Evolutionary conservation across 495 filamentous ascomycete genomes (phyloP).

Genomic region (Penicillium angulare): DNA sequence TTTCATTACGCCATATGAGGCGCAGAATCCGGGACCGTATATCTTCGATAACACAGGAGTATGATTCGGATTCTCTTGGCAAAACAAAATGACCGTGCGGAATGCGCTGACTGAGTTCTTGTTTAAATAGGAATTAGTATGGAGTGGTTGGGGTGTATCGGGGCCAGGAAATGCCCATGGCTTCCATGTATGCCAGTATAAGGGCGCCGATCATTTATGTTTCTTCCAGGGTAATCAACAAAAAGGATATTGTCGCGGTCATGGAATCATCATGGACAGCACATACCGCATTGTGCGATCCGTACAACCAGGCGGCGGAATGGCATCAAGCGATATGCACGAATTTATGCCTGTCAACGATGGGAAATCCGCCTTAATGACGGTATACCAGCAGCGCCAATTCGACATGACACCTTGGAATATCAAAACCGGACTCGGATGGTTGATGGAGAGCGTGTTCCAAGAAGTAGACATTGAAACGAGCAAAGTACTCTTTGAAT

Average conservation of each 20-base stretch:
- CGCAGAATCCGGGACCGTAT: slow-evolving; percentile 42
- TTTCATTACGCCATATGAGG: slow-evolving; percentile 43
- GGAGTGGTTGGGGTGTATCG: slow-evolving; percentile 44
- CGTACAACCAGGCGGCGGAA: slow-evolving; percentile 43
- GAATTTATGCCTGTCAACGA: slow-evolving; percentile 48
- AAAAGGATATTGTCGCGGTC: slow-evolving; percentile 52
- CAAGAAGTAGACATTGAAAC: slow-evolving; percentile 53
- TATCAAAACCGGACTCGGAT: slow-evolving; percentile 44
- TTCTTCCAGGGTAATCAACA: slow-evolving; percentile 55
- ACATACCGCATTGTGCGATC: slow-evolving; percentile 49
- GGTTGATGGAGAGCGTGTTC: slow-evolving; percentile 51
- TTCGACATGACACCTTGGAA: slow-evolving; percentile 55
- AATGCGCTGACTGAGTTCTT: slow-evolving; percentile 9
- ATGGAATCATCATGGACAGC: slow-evolving; percentile 53
- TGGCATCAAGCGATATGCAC: slow-evolving; percentile 51
- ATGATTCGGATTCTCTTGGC: slow-evolving; percentile 12
- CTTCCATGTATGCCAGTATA: slow-evolving; percentile 46
- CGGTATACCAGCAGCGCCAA: slow-evolving; percentile 54
- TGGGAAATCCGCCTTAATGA: slow-evolving; percentile 53
- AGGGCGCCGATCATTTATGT: slow-evolving; percentile 50
- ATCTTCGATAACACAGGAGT: slow-evolving; percentile 47
- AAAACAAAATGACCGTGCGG: not conserved
- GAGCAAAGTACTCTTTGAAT: slow-evolving; percentile 51
- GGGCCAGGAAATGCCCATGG: slow-evolving; percentile 42
- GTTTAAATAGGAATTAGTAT: slow-evolving; percentile 39